Base-by-base conservation (phyloP, 2,329 filamentous ascomycete genomes). In the Botrytis aclada region DNA sequence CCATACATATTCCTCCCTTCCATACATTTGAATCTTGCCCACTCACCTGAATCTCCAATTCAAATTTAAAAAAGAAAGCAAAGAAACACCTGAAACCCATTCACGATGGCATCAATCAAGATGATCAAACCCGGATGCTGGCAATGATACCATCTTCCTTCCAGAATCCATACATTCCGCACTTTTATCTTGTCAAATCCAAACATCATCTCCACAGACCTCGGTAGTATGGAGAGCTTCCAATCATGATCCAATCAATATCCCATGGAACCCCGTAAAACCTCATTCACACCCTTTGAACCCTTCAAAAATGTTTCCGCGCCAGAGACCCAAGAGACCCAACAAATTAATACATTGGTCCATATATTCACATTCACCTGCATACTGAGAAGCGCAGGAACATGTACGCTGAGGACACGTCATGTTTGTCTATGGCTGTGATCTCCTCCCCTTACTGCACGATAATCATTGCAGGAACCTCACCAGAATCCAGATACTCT, bases 381-480 rank as follows among this genome's bases (percentile, higher is more conserved):
- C 64, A 45, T 64, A 5, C 41, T 37, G 64, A 54, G 32, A 34
- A 56, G 62, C 62, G 62, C 62, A 64, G 62, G 62, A 64, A 64
- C 62, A 45, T 43, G 29, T 34, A 64, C 18, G 20, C 41, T 4
- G 62, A 45, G 41, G 41, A 64, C 64, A 67, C 64, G 64, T 67
- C 64, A 67, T 67, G 64, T 67, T 54, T 22, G 62, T 32, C 43
- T 16, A 34, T 32, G 25, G 22, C 62, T 25, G 41, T 64, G 41
- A 64, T 64, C 62, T 64, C 62, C 62, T 39, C 25, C 25, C 25
- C 58, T 61, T 39, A 5, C 62, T 67, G 64, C 64, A 54, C 64
- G 64, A 67, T 54, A 67, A 67, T 67, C 64, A 67, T 67, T 54
- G 64, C 45, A 54, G 64, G 64, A 39, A 67, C 64, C 37, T 67